phyloP scores from a whole-genome alignment of 1,284 basidiomycete species.

The Leccinum pallidistipes region DNA sequence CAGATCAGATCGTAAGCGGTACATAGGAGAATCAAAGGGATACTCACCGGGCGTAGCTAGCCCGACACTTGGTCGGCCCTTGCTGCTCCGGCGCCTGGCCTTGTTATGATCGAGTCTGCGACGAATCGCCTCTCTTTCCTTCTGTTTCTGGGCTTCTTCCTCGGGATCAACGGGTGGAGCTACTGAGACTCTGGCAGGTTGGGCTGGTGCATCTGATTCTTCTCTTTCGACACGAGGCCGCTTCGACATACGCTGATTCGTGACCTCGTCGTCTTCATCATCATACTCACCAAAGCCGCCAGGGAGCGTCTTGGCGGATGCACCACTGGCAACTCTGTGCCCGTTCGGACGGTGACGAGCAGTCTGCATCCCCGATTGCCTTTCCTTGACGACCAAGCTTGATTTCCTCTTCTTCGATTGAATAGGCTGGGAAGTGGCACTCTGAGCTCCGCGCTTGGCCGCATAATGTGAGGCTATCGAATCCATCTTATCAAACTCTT shows the following conservation, averaged over 20 bases:
- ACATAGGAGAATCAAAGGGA: conserved; percentile 2
- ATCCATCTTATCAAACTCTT: conserved; percentile 73
- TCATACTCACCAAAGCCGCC: conserved; percentile 57
- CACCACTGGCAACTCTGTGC: conserved; percentile 38
- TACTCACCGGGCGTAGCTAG: conserved; percentile 40
- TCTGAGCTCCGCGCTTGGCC: conserved; percentile 41
- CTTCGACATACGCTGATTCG: conserved; percentile 37
- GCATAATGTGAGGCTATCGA: conserved; percentile 65
- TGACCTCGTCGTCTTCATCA: conserved; percentile 40
- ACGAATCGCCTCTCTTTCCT: conserved; percentile 58
- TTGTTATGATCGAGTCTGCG: conserved; percentile 62
- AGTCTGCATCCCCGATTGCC: conserved; percentile 36
- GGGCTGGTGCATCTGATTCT: conserved; percentile 24
- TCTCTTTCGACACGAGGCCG: conserved; percentile 40
- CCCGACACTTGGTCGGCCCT: conserved; percentile 46
- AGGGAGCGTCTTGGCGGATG: conserved; percentile 48
- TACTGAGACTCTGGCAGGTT: conserved; percentile 1
- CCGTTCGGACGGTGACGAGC: conserved; percentile 30
- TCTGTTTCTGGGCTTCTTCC: conserved; percentile 42
- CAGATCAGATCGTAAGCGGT: conserved; percentile 12
- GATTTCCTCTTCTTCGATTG: conserved; percentile 44
- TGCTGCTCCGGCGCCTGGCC: conserved; percentile 65
- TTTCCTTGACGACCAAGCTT: conserved; percentile 43
- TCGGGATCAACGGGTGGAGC: conserved; percentile 11
- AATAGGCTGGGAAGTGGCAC: conserved; percentile 16